A percentile compares a stretch with the other conserved stretches of the same genome.
Conservation (phyloP, 2,329 filamentous ascomycete species). For the Chalaropsis ovoidea region DNA sequence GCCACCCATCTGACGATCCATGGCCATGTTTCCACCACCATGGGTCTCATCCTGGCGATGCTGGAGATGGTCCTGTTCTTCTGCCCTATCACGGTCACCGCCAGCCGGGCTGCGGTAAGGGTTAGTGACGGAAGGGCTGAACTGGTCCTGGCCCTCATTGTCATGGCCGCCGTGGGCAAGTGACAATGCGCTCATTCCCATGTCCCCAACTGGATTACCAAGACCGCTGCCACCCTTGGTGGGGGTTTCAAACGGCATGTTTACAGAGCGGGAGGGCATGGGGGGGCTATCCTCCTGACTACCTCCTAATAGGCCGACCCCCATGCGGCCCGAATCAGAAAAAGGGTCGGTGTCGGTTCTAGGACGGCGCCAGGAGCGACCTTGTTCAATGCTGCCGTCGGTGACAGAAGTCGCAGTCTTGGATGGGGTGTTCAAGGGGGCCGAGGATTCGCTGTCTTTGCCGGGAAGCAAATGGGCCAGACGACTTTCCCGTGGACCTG, state of each 20-base stretch:
- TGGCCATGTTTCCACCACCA: constrained; percentile 31
- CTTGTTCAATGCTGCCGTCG: constrained; percentile 28
- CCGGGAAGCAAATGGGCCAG: constrained; percentile 69
- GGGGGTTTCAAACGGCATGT: constrained; percentile 35
- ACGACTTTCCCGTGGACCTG: constrained; percentile 56
- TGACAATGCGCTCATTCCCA: constrained; percentile 52
- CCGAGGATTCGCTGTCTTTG: constrained; percentile 43
- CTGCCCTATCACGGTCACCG: constrained; percentile 45
- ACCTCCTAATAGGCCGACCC: constrained; percentile 35
- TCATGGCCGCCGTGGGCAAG: constrained; percentile 47
- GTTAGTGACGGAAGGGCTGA: constrained; percentile 91
- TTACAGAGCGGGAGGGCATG: constrained; percentile 28
- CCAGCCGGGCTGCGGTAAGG: constrained; percentile 86
- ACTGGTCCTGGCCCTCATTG: constrained; percentile 49
- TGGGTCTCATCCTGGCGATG: constrained; percentile 42
- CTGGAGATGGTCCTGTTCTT: constrained; percentile 51
- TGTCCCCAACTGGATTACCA: constrained; percentile 39
- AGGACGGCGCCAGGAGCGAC: constrained; percentile 50
- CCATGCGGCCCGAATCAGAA: constrained; percentile 50
- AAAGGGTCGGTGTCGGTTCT: constrained; percentile 68
- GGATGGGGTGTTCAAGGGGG: constrained; percentile 27
- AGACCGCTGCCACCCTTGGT: constrained; percentile 34
- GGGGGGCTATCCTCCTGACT: constrained; percentile 58
- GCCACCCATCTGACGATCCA: constrained; percentile 20
- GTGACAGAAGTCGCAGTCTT: constrained; percentile 35